Evolutionary conservation across 176 grass and related monocot genomes (phyloP), one percentile per base, ranked within the genome.

Genomic region (Aegilops bicornis): DNA sequence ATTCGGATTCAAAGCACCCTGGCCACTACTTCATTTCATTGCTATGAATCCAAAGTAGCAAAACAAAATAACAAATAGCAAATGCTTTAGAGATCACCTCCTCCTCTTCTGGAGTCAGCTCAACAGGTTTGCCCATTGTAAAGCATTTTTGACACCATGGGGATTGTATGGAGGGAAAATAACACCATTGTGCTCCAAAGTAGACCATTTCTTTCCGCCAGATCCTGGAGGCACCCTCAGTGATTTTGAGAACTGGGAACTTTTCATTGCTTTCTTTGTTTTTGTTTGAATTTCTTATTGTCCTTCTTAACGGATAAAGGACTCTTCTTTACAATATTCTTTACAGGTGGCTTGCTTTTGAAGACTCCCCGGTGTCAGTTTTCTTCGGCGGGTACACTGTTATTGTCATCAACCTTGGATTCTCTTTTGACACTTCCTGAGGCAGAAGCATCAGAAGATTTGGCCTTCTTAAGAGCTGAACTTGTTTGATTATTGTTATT

Each of bases 81-180:
- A 92, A 39, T 1, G 19, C 50, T 68, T 19, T 20, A 37, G 65
- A 83, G 11, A 56, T 93, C 76, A 99, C 97, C 97, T 99, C 97
- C 81, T 99, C 97, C 79, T 99, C 87, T 70, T 91, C 92, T 69
- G 97, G 94, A 30, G 97, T 99, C 69, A 99, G 89, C 88, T 97
- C 82, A 83, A 99, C 83, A 31, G 87, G 88, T n/a, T 35, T 97
- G 83, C 63, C 94, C 85, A 45, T 97, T 97, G 79, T 99, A 99
- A 32, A 99, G 90, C 92, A 99, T n/a, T 99, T 93, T 94, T 99
- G 50, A 99, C 80, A 23, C 92, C 89, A 83, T 99, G 97, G 85
- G 97, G 89, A 19, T 88, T 90, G 85, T 99, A 99, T 4, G 89
- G 85, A 64, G 92, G 97, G 75, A 99, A 99, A 89, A 99, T 99